Base-by-base conservation (phyloP, 2,329 filamentous ascomycete genomes). In the Penicillium sp. region DNA sequence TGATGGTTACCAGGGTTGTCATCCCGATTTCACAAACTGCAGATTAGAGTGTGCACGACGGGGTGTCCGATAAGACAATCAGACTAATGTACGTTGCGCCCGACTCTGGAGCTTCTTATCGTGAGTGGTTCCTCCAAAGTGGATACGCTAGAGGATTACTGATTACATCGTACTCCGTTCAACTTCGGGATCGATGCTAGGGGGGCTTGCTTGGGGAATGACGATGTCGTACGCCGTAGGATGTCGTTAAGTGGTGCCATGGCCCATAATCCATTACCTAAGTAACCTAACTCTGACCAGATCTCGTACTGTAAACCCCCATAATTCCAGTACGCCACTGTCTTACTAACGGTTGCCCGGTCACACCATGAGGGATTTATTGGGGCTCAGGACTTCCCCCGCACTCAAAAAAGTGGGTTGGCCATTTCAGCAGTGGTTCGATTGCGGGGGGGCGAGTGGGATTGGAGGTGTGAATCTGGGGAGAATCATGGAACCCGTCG, bases 371-470 rank as follows among this genome's bases (percentile, higher is more conserved):
- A 36, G 57, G 57, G 50, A 60, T 62, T 62, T 60, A 18, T 36
- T 14, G 31, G 43, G 52, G 24, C 35, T 4, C 19, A 40, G 54
- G 51, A 55, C 13, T 10, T 53, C n/a, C 60, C 58, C 60, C 58
- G 53, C 55, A 62, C 58, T 52, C 43, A 56, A 58, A 62, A 58
- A 62, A 60, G 58, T 58, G 58, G 60, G 33, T 33, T 55, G 44
- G 41, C 22, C n/a, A 24, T 27, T 37, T 50, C 22, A 35, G 24
- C 19, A 16, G 39, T 14, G 55, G 60, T 58, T 58, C 52, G 31
- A 58, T 56, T 60, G 60, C 60, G 60, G 60, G 59, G 59, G 60
- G 51, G 40, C 36, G 27, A 35, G 27, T 49, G 31, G 46, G 31
- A 49, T 49, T n/a, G 46, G 10, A 27, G 18, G n/a, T 14, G 54